phyloP scores from a whole-genome alignment of 202 grass and related monocot genomes.

The Alloteropsis angusta region DNA sequence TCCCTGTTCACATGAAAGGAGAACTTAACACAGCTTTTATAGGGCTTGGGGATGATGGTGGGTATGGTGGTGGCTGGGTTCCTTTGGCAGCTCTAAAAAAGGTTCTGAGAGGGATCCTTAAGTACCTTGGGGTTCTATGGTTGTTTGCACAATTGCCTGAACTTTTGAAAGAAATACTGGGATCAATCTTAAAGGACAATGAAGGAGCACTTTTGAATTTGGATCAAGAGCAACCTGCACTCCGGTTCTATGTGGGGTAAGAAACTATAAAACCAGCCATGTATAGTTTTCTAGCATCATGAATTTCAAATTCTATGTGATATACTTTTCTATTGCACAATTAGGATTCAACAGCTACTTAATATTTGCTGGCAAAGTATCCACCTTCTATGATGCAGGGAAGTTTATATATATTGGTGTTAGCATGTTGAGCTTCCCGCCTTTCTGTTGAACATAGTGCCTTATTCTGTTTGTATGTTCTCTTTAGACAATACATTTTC shows the following conservation, averaged over 20 bases:
- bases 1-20: slow-evolving; percentile 92
- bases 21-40: slow-evolving; percentile 98
- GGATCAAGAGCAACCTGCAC: slow-evolving; percentile 95
- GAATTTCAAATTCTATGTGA: not conserved
- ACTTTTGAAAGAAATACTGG: slow-evolving; percentile 97
- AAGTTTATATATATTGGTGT: slow-evolving; percentile 1
- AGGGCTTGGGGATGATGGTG: slow-evolving; percentile 98
- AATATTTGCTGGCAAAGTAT: not conserved
- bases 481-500: not conserved
- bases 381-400: not conserved
- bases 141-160: slow-evolving; percentile 97
- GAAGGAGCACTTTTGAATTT: slow-evolving; percentile 95
- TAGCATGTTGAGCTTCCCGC: not conserved
- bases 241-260: slow-evolving; percentile 98
- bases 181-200: slow-evolving; percentile 96
- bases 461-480: not conserved
- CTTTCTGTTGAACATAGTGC: slow-evolving; percentile 17
- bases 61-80: slow-evolving; percentile 98
- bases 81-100: slow-evolving; percentile 94
- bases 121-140: slow-evolving; percentile 99
- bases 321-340: not conserved
- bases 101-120: slow-evolving; percentile 90
- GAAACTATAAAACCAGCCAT: slow-evolving; percentile 4
- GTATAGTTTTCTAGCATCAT: not conserved
- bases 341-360: not conserved